Conservation (phyloP, 2,329 filamentous ascomycete species). For the Sporothrix brasiliensis region DNA sequence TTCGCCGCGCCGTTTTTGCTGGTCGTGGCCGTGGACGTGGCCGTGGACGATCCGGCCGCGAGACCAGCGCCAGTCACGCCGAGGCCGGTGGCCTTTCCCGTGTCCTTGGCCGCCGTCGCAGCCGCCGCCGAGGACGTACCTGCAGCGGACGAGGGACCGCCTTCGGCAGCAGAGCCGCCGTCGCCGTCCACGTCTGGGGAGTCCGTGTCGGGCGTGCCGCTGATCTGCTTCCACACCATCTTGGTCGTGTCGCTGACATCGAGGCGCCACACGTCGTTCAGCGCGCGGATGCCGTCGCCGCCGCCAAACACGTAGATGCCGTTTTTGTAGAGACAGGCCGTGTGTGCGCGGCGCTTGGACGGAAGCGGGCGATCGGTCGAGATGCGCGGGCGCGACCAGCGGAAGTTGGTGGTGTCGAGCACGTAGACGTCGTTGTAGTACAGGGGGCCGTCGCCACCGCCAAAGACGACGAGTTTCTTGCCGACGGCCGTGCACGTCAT, state of each 20-base stretch:
- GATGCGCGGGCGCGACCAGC: slow-evolving; percentile 66
- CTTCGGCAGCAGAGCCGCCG: slow-evolving; percentile 15
- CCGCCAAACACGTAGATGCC: slow-evolving; percentile 74
- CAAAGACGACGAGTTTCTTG: slow-evolving; percentile 71
- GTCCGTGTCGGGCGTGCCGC: slow-evolving; percentile 44
- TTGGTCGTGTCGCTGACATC: slow-evolving; percentile 67
- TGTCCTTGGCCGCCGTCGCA: neutral
- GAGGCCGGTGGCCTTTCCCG: slow-evolving; percentile 22
- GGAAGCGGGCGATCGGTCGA: slow-evolving; percentile 58
- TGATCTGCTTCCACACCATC: slow-evolving; percentile 70
- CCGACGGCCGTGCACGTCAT: slow-evolving; percentile 72
- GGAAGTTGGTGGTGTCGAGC: slow-evolving; percentile 69
- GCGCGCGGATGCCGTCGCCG: slow-evolving; percentile 68
- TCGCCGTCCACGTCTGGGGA: slow-evolving; percentile 23
- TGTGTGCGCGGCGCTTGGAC: slow-evolving; percentile 66
- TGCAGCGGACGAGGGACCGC: too few relatives aligned
- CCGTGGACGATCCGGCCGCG: slow-evolving; percentile 29
- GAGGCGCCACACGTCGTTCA: slow-evolving; percentile 73
- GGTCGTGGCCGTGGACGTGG: neutral
- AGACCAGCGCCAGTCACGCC: slow-evolving; percentile 23
- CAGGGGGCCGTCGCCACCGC: slow-evolving; percentile 68
- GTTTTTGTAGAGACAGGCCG: slow-evolving; percentile 71
- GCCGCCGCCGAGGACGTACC: neutral
- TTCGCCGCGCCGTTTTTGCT: slow-evolving; percentile 1
- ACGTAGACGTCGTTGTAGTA: slow-evolving; percentile 75